A percentile compares a stretch with the other conserved stretches of the same genome.
Evolutionary conservation across 352 stramenopile species (phyloP).

Genomic region (Poterioochromonas sp.): DNA sequence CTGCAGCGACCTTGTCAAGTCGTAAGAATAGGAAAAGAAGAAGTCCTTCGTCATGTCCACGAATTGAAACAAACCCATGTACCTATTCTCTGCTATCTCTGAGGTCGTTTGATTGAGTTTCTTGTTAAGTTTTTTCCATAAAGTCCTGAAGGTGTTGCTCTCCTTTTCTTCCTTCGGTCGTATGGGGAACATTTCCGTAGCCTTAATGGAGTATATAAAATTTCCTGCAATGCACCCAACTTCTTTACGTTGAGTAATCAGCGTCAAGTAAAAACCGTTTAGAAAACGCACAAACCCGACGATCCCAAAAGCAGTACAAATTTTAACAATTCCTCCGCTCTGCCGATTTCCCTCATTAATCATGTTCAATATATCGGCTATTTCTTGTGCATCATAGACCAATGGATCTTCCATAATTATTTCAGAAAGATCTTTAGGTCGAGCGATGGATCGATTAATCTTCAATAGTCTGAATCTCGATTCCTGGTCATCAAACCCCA

Average conservation of each 20-base stretch:
- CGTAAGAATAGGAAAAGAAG: constrained; percentile 97
- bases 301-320: constrained; percentile 84
- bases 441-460: constrained; percentile 11
- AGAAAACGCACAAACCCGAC: constrained; percentile 95
- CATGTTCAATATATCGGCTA: constrained; percentile 37
- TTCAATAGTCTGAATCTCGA: constrained; percentile 34
- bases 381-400: constrained; percentile 36
- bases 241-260: constrained; percentile 90
- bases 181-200: constrained; percentile 76
- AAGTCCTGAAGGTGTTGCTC: background rate
- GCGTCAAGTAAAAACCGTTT: constrained; percentile 94
- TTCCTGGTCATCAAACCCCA: constrained; percentile 33
- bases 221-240: constrained; percentile 55
- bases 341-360: constrained; percentile 42
- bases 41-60: constrained; percentile 98
- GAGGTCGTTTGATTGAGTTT: constrained; percentile 39
- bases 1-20: constrained; percentile 91
- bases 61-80: constrained; percentile 94
- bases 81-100: constrained; percentile 68
- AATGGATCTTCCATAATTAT: constrained; percentile 39
- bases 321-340: constrained; percentile 39
- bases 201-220: constrained; percentile 91
- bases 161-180: constrained; percentile 45
- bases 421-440: constrained; percentile 26
- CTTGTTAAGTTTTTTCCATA: constrained; percentile 38